phyloP scores from a whole-genome alignment of 176 grass and related monocot species.

The Guadua angustifolia region DNA sequence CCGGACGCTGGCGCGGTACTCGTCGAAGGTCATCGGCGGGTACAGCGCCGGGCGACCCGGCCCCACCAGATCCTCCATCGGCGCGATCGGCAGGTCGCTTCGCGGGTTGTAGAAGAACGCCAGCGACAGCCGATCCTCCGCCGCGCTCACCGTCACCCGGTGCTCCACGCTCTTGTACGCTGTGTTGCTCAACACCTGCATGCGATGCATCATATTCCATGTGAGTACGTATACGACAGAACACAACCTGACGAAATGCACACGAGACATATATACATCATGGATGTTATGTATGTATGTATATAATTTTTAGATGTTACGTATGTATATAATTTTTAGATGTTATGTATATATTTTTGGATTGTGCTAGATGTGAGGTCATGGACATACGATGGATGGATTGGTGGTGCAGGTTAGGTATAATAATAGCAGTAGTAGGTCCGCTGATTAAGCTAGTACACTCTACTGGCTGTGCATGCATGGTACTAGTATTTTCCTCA shows the following conservation, averaged over 20 bases:
- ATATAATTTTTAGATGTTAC: too few species aligned
- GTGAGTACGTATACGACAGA: neutral
- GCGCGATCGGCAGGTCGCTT: constrained; percentile 61
- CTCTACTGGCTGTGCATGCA: neutral
- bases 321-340: neutral
- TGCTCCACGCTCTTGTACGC: constrained; percentile 86
- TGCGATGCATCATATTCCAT: neutral
- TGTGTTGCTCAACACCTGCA: constrained; percentile 79
- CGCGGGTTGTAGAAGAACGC: constrained; percentile 94
- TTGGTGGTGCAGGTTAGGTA: neutral
- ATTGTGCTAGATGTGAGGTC: too few species aligned
- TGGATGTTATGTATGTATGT: neutral
- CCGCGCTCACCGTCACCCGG: constrained; percentile 65
- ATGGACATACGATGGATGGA: too few species aligned
- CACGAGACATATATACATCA: neutral
- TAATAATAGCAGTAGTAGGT: neutral
- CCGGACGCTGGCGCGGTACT: constrained; percentile 71
- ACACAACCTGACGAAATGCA: neutral
- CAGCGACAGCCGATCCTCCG: constrained; percentile 66
- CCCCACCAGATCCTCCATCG: constrained; percentile 59
- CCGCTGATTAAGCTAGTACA: neutral
- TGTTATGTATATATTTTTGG: too few species aligned
- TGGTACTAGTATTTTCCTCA: too few species aligned
- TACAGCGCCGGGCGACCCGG: constrained; percentile 56
- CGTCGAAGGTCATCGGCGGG: constrained; percentile 75